These are phyloP conservation scores for Pezicula radicicola DNA, from an alignment of 2,329 filamentous ascomycete genomes.

Conservation along the genomic window DNA sequence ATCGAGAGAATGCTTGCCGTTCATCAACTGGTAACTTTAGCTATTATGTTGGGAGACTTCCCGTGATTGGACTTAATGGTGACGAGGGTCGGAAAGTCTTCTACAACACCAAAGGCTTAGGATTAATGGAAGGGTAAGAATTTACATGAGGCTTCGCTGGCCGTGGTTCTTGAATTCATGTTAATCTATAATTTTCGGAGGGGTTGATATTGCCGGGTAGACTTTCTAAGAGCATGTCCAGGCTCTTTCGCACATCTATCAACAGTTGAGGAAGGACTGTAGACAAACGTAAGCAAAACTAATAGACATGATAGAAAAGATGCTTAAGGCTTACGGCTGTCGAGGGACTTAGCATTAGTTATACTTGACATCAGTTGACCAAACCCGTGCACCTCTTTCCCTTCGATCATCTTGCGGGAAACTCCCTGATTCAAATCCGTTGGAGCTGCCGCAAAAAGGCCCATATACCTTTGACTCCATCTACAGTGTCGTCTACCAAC, in stretches of 20 bases:
- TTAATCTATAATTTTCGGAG: background rate
- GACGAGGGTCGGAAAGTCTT: slow-evolving; percentile 38
- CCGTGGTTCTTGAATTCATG: slow-evolving; percentile 1
- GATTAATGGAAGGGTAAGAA: slow-evolving; percentile 39
- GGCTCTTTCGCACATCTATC: background rate
- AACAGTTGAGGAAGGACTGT: background rate
- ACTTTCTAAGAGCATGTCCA: background rate
- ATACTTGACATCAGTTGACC: background rate
- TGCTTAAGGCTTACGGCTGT: background rate
- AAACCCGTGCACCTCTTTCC: background rate
- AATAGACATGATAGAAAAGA: background rate
- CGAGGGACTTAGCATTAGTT: background rate
- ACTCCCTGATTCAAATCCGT: slow-evolving; percentile 24
- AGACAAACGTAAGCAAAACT: background rate
- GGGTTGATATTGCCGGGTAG: background rate
- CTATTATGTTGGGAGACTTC: slow-evolving; percentile 43
- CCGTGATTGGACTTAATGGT: slow-evolving; percentile 42
- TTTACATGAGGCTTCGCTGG: slow-evolving; percentile 3
- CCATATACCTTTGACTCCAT: slow-evolving; percentile 51
- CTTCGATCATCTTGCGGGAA: background rate
- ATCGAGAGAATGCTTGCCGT: slow-evolving; percentile 27
- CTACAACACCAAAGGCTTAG: slow-evolving; percentile 41
- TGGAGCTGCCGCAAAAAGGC: slow-evolving; percentile 33
- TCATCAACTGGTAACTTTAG: slow-evolving; percentile 41
- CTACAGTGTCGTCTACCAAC: slow-evolving; percentile 49